Evolutionary conservation across 2,329 filamentous ascomycete species (phyloP), one percentile per base, ranked within the genome.

Genomic region (Curvularia verruculosa): DNA sequence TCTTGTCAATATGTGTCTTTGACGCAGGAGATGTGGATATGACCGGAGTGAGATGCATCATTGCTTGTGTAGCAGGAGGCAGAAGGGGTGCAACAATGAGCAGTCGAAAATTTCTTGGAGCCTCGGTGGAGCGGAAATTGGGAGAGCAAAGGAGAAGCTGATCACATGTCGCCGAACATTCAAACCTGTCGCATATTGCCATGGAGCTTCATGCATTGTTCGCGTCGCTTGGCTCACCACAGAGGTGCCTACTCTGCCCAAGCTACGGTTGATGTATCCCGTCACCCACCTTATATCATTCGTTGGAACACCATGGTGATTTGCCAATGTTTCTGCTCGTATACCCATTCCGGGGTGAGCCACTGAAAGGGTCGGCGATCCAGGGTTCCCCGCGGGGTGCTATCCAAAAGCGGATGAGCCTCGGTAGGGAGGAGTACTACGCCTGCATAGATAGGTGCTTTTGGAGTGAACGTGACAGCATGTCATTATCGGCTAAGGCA

Each of bases 301-400:
- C 23, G 34, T 13, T 39, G 19, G 19, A 15, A 19, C 10, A 21
- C 18, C n/a, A 5, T 10, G 6, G n/a, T 39, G n/a, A 9, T 23
- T 9, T 46, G 26, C 13, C 15, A 43, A 43, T 43, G 23, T 9
- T 10, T 43, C 24, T 26, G 3, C 23, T 26, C 40, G 5, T 31
- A 19, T 21, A 21, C 6, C 18, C 23, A 31, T 46, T 46, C 28
- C 34, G 21, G 31, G 34, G 13, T 5, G 12, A 10, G 10, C 21
- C 13, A 15, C 8, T 40, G 24, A 31, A 26, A 28, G n/a, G 41
- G 37, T 36, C 24, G 52, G 52, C 31, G 39, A 23, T 44, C 56
- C 55, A 48, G 53, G 58, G 54, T 56, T 60, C 56, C 60, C 59
- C 57, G 55, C 63, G 65, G 60, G 51, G 46, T 54, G 55, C 56